These are phyloP conservation scores for Puccinia polysora DNA, from an alignment of 1,284 basidiomycete genomes.

Conservation along the genomic window DNA sequence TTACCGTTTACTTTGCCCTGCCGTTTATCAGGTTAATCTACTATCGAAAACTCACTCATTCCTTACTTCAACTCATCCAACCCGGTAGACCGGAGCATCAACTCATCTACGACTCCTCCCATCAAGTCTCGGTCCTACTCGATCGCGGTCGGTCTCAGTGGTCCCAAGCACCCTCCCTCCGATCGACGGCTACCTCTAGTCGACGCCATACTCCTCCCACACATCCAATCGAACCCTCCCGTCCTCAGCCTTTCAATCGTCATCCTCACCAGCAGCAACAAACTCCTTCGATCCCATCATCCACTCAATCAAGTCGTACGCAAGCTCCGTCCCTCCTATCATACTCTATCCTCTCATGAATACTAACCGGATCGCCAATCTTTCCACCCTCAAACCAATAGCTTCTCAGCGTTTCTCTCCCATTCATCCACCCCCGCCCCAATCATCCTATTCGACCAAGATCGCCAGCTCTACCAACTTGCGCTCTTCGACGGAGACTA, in stretches of 20 bases:
- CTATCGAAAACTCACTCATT: slow-evolving; percentile 5
- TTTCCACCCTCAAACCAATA: not conserved
- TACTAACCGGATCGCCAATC: not conserved
- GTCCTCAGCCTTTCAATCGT: not conserved
- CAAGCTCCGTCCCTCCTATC: not conserved
- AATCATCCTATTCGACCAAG: not conserved
- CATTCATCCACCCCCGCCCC: not conserved
- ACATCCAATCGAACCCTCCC: not conserved
- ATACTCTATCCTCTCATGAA: not conserved
- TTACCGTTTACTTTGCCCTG: slow-evolving; percentile 38
- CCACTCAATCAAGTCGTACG: not conserved
- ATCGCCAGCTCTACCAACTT: not conserved
- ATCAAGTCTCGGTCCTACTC: slow-evolving; percentile 9
- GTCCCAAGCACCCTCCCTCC: not conserved
- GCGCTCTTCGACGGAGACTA: slow-evolving; percentile 1
- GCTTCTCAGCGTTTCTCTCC: slow-evolving; percentile 1
- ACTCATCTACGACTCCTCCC: slow-evolving; percentile 4
- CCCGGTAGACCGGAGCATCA: slow-evolving; percentile 27
- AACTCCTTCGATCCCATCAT: slow-evolving; percentile 3
- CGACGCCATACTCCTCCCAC: not conserved
- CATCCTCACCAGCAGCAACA: not conserved
- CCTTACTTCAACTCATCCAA: slow-evolving; percentile 9
- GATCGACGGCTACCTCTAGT: not conserved
- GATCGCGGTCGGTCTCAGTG: slow-evolving; percentile 22
- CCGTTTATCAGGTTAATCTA: slow-evolving; percentile 32